Percentiles rank a stretch among this genome's conserved stretches.
phyloP scores from a whole-genome alignment of 2,329 filamentous ascomycete species.

The Golovinomyces cichoracearum region DNA sequence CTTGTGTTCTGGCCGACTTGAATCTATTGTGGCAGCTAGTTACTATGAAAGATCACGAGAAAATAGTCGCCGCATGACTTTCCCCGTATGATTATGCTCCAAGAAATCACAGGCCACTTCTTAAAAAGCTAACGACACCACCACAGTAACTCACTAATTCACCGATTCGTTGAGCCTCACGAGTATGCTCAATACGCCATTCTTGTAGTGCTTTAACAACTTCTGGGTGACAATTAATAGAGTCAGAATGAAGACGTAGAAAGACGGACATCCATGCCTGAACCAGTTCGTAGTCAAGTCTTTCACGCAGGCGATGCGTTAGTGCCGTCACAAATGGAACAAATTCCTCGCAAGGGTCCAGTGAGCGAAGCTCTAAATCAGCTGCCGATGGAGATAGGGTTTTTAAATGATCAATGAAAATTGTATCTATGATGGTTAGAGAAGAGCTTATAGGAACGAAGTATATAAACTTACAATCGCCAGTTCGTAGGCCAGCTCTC shows the following conservation, averaged over 20 bases:
- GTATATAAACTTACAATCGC: constrained; percentile 28
- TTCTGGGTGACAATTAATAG: constrained; percentile 20
- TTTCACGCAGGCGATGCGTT: constrained; percentile 38
- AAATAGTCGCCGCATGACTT: too few relatives aligned
- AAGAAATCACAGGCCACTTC: constrained; percentile 22
- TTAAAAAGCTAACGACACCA: constrained; percentile 61
- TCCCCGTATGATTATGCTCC: too few relatives aligned
- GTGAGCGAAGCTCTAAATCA: constrained; percentile 70
- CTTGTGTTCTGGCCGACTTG: too few relatives aligned
- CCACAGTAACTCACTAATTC: constrained; percentile 65
- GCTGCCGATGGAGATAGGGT: constrained; percentile 59
- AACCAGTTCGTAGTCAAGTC: constrained; percentile 71
- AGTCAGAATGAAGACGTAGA: constrained; percentile 47
- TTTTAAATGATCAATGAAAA: constrained; percentile 56
- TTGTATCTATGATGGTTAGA: constrained; percentile 22
- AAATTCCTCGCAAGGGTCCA: constrained; percentile 38
- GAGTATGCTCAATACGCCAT: constrained; percentile 49
- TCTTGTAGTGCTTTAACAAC: constrained; percentile 33
- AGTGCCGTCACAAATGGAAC: constrained; percentile 58
- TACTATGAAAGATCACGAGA: too few relatives aligned
- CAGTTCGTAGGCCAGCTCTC: constrained; percentile 24
- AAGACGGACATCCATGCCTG: constrained; percentile 98
- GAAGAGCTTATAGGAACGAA: not conserved
- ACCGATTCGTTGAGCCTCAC: constrained; percentile 44
- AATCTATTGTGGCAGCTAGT: too few relatives aligned